These are phyloP conservation scores for Hymenoscyphus occultus DNA, from an alignment of 2,329 filamentous ascomycete species.

Conservation along the genomic window DNA sequence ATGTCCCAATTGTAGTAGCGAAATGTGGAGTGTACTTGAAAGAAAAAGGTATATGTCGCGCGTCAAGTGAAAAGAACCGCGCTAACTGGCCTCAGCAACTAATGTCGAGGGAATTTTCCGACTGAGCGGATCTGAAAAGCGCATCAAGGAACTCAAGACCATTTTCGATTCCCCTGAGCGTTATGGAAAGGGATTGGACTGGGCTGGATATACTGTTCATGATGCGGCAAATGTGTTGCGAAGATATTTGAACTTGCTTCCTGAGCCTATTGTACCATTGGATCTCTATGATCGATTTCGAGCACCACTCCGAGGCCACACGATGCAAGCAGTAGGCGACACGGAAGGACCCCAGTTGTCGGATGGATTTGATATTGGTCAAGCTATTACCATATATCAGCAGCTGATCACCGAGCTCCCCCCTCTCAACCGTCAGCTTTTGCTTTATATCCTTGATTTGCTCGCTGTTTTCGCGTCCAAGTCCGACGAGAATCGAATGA, in stretches of 20 bases:
- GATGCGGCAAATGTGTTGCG: constrained; percentile 96
- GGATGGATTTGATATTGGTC: constrained; percentile 69
- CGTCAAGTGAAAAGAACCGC: neutral
- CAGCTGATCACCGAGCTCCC: constrained; percentile 88
- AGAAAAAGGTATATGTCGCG: constrained; percentile 74
- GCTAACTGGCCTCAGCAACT: constrained; percentile 61
- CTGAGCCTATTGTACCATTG: constrained; percentile 92
- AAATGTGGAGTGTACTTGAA: constrained; percentile 98
- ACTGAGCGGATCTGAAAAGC: constrained; percentile 91
- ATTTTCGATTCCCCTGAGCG: constrained; percentile 92
- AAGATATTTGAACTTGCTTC: constrained; percentile 92
- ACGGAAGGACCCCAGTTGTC: constrained; percentile 67
- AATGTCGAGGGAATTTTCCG: constrained; percentile 96
- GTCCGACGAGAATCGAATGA: constrained; percentile 96
- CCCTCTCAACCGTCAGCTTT: constrained; percentile 85
- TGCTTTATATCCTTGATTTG: constrained; percentile 93
- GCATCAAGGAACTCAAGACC: constrained; percentile 92
- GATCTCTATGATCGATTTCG: constrained; percentile 91
- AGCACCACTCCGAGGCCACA: constrained; percentile 66
- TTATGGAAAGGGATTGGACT: constrained; percentile 94
- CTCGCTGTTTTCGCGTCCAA: constrained; percentile 97
- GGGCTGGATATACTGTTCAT: constrained; percentile 97
- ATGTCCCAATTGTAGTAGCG: constrained; percentile 95
- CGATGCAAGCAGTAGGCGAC: constrained; percentile 69
- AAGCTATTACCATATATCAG: constrained; percentile 81